A percentile compares a stretch with the other conserved stretches of the same genome.
These are phyloP conservation scores for Solanum etuberosum DNA, from an alignment of 257 asterid genomes.

Conservation along the genomic window DNA sequence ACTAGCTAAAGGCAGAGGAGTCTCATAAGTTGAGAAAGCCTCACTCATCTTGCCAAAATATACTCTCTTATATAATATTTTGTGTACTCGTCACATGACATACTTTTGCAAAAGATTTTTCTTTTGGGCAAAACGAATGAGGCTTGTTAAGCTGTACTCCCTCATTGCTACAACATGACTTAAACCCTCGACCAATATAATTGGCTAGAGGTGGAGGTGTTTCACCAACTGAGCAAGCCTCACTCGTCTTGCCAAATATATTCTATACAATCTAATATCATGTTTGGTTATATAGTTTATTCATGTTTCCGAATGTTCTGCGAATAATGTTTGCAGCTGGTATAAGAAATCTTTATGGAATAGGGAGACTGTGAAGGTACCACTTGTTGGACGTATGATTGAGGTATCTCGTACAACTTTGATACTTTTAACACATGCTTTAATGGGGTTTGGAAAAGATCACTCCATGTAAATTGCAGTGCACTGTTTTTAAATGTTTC, in stretches of 20 bases:
- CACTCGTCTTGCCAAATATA: background rate
- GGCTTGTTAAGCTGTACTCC: background rate
- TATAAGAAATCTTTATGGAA: constrained; percentile 63
- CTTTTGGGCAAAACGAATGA: background rate
- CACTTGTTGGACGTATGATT: constrained; percentile 40
- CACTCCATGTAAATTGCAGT: constrained; percentile 11
- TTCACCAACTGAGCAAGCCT: background rate
- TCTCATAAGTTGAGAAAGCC: background rate
- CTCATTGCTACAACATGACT: background rate
- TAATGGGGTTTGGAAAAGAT: constrained; percentile 77
- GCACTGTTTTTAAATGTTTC: background rate
- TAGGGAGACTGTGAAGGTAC: constrained; percentile 46
- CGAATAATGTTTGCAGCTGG: constrained; percentile 36
- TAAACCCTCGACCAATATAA: background rate
- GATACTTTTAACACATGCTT: constrained; percentile 62
- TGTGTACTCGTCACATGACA: background rate
- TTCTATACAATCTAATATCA: no score
- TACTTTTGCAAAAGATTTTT: background rate
- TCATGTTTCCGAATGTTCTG: background rate
- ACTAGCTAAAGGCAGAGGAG: background rate
- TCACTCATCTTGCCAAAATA: no score
- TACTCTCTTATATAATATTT: no score
- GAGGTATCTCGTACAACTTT: constrained; percentile 46
- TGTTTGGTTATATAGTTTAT: background rate
- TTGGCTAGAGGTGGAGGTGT: background rate